A percentile compares a stretch with the other conserved stretches of the same genome.
Conservation (phyloP, 2,329 filamentous ascomycete species). For the Stromatinia cepivora region DNA sequence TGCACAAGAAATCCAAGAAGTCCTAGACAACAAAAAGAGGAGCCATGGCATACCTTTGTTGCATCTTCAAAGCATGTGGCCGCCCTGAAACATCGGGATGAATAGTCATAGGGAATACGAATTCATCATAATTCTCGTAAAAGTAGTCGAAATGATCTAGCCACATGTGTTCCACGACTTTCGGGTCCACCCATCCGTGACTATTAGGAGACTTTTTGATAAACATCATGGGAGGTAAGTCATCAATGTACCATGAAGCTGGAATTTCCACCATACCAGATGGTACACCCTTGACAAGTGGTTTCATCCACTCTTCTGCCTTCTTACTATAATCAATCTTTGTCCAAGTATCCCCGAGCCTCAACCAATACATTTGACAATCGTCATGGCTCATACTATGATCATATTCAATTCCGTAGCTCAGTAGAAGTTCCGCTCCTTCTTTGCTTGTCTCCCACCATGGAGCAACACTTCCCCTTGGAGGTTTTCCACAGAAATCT, state of each 20-base stretch:
- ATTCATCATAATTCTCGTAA: slow-evolving; percentile 74
- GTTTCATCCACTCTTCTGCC: slow-evolving; percentile 67
- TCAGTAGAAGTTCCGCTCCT: slow-evolving; percentile 62
- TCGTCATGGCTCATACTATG: slow-evolving; percentile 67
- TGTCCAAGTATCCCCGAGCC: slow-evolving; percentile 65
- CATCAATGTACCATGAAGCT: slow-evolving; percentile 60
- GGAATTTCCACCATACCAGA: slow-evolving; percentile 69
- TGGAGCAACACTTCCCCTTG: slow-evolving; percentile 70
- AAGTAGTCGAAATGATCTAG: slow-evolving; percentile 69
- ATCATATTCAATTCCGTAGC: slow-evolving; percentile 70
- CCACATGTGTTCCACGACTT: slow-evolving; percentile 48
- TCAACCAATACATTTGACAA: slow-evolving; percentile 62
- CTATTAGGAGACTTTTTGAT: slow-evolving; percentile 65
- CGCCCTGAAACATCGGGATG: slow-evolving; percentile 73
- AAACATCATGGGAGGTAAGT: slow-evolving; percentile 70
- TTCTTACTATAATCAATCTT: slow-evolving; percentile 67
- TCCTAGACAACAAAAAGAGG: slow-evolving; percentile 53
- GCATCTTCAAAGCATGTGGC: slow-evolving; percentile 72
- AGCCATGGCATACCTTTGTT: slow-evolving; percentile 57
- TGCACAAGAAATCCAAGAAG: slow-evolving; percentile 57
- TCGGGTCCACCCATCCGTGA: slow-evolving; percentile 57
- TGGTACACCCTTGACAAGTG: slow-evolving; percentile 56
- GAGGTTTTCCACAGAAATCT: slow-evolving; percentile 70
- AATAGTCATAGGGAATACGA: slow-evolving; percentile 75
- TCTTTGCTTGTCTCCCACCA: slow-evolving; percentile 75